Evolutionary conservation across 2,329 filamentous ascomycete species (phyloP).

Genomic region (Cadophora sp.): DNA sequence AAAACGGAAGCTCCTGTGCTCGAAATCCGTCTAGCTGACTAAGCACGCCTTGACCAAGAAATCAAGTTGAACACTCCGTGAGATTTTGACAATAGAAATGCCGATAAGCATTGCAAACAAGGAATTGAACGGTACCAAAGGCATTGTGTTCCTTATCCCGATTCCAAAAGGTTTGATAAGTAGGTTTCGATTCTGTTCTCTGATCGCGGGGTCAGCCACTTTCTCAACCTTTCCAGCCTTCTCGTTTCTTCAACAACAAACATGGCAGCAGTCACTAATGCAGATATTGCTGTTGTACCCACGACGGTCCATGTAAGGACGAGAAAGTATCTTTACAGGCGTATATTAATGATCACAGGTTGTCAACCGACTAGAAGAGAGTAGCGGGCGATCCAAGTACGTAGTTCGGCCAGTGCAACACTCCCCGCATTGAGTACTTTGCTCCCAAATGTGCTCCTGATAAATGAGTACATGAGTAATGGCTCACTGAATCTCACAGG

Average conservation of each 20-base stretch:
- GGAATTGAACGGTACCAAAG: not conserved
- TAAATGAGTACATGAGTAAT: no score
- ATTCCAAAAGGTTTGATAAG: not conserved
- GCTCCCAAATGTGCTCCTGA: no score
- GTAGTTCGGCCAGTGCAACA: slow-evolving; percentile 12
- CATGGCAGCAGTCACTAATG: slow-evolving; percentile 35
- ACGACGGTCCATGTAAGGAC: slow-evolving; percentile 33
- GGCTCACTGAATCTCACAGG: slow-evolving; percentile 29
- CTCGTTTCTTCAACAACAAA: slow-evolving; percentile 8
- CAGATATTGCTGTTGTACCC: slow-evolving; percentile 28
- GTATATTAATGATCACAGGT: slow-evolving; percentile 28
- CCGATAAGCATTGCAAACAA: not conserved
- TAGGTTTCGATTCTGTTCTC: not conserved
- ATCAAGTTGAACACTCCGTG: not conserved
- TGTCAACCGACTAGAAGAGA: slow-evolving; percentile 36
- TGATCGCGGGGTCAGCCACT: not conserved
- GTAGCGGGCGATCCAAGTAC: slow-evolving; percentile 37
- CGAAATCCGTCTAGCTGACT: not conserved
- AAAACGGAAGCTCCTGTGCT: not conserved
- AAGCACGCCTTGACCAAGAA: not conserved
- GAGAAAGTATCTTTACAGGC: not conserved
- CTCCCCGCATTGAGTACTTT: not conserved
- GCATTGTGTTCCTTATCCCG: not conserved
- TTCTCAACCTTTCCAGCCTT: not conserved
- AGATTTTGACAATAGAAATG: not conserved